Base-by-base conservation (phyloP, 768 basidiomycete genomes). In the Xanthoconium stramineum region DNA sequence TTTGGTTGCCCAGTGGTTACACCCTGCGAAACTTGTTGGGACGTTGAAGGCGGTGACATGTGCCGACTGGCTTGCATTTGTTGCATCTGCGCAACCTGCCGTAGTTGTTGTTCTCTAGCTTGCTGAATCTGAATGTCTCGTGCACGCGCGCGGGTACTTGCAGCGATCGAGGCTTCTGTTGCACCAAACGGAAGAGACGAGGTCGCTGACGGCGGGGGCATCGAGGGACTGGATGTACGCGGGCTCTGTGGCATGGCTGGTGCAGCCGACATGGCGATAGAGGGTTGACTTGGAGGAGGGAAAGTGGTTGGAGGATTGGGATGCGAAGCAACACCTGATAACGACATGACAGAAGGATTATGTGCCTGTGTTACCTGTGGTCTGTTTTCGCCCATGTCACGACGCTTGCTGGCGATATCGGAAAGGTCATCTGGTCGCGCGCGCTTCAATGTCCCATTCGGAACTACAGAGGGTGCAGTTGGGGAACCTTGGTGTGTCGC, bases 341-440 rank as follows among this genome's bases (percentile, higher is more conserved):
- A 30, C 10, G 65, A 57, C 51, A 65, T 56, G 36, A 51, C 50
- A 0, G 61, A 43, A 43, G 64, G 52, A 15, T 24, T 24, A 4
- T 76, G 77, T 0, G 80, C 76, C 2, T 77, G 78, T 74, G 78
- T 75, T 61, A 76, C 73, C 57, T 71, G 66, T 19, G 62, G 57
- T 62, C 83, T 85, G 40, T 71, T 72, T 59, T 89, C 88, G 35
- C 89, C 89, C 1, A 83, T 83, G 62, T 90, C 85, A 19, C 84
- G 78, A 17, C 89, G 79, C 68, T 91, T 90, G 67, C 78, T 81
- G 39, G 74, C 72, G n/a, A 65, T 45, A 38, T 79, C 79, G 4
- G 65, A 57, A 47, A 57, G 54, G 43, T 87, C 86, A 14, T 84
- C 84, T 3, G 80, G 69, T 38, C 87, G 76, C 43, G 83, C 83